These are phyloP conservation scores for Neurospora intermedia DNA, from an alignment of 495 filamentous ascomycete genomes.

Conservation along the genomic window DNA sequence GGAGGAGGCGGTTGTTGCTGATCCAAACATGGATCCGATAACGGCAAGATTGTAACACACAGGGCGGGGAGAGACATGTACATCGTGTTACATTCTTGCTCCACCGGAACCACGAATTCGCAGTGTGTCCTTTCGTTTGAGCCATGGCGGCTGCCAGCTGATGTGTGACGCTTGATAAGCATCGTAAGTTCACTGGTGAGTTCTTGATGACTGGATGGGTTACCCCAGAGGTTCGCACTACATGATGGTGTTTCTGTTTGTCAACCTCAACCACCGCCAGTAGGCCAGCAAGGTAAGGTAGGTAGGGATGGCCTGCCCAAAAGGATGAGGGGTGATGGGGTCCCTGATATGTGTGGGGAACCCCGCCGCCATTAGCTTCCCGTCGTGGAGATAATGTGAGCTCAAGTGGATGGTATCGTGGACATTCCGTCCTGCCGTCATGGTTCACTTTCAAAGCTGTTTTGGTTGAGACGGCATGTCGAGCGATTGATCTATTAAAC, in stretches of 20 bases:
- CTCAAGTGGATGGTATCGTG: neutral
- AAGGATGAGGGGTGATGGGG: neutral
- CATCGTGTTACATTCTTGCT: neutral
- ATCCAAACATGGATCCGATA: conserved; percentile 1
- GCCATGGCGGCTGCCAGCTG: neutral
- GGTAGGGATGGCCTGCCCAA: neutral
- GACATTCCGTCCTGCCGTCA: neutral
- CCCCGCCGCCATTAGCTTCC: neutral
- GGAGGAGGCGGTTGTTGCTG: neutral
- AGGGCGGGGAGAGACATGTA: neutral
- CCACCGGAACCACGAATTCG: neutral
- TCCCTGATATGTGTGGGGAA: neutral
- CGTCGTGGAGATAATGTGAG: neutral
- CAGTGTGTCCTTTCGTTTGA: neutral
- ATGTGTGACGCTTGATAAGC: neutral
- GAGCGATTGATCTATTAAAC: neutral
- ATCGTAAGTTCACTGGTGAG: neutral
- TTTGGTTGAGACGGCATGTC: neutral
- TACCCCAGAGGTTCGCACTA: neutral
- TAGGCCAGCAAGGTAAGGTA: neutral
- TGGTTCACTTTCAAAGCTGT: neutral
- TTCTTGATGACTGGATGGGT: neutral
- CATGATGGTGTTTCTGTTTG: neutral
- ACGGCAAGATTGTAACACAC: neutral
- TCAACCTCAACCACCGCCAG: neutral